Base-by-base conservation (phyloP, 371 early-diverging fungal genomes). In the Apophysomyces variabilis region DNA sequence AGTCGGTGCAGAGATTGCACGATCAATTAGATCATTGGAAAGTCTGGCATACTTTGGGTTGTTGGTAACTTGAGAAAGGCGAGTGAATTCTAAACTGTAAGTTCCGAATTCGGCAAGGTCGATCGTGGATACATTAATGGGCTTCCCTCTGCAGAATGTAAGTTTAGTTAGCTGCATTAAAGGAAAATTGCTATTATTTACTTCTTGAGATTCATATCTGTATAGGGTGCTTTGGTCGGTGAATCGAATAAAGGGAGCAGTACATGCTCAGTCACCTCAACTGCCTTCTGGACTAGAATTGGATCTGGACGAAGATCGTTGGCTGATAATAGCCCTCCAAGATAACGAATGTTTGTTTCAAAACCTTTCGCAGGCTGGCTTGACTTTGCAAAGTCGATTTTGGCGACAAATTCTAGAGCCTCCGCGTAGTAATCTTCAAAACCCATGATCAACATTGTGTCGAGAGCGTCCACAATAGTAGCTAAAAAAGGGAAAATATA, bases 401-500 rank as follows among this genome's bases (percentile, higher is more conserved):
- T 84, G 69, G 79, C 70, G 41, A 90, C 78, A 66, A 88, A 87
- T 8, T 79, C 70, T 9, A 91, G 69, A 11, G 76, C 70, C 26
- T 82, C 68, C 5, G 71, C 66, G 16, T 73, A 66, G 60, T 94
- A 93, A 0, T 83, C 80, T 13, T 80, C 74, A 39, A 94, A 71
- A 0, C 87, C 90, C 93, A 95, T 91, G 37, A 97, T 74, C 36
- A 85, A 65, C 65, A 92, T 83, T 6, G 96, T 95, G 66, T 95
- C 96, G n/a, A 96, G 73, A 0, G 92, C 76, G 69, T 96, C 96
- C 6, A 96, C 79, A 62, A 93, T 84, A 3, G 91, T 93, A 8
- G 85, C 85, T 84, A 64, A 54, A 12, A 11, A 35, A n/a, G 46
- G 9, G 21, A 12, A 26, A 11, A 36, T 57, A 8, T 57, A n/a